phyloP scores from a whole-genome alignment of 164 flowering plant genomes.

The Santalum album region DNA sequence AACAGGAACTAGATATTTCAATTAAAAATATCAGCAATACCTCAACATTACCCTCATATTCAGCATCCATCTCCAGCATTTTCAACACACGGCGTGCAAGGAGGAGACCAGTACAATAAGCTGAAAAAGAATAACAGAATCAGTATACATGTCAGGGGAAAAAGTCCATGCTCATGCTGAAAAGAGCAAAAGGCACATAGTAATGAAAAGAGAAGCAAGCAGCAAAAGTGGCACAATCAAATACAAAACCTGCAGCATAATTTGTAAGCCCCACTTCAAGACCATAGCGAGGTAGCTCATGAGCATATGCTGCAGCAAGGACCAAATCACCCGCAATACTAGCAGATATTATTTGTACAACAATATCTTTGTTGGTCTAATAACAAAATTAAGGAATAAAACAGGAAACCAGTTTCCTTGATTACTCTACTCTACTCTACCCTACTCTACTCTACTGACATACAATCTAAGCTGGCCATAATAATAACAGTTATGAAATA shows the following conservation, averaged over 20 bases:
- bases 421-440: not conserved
- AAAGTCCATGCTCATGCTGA: not conserved
- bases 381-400: conserved; percentile 22
- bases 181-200: not conserved
- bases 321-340: conserved; percentile 79
- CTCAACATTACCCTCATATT: conserved; percentile 66
- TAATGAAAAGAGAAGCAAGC: not conserved
- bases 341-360: conserved; percentile 71
- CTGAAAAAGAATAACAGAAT: conserved; percentile 12
- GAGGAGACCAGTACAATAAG: conserved; percentile 72
- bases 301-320: conserved; percentile 77
- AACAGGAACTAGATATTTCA: not conserved
- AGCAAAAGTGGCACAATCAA: not conserved
- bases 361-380: conserved; percentile 76
- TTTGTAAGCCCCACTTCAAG: conserved; percentile 89
- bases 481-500: not conserved
- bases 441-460: not conserved
- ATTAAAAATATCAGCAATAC: conserved; percentile 11
- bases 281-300: conserved; percentile 79
- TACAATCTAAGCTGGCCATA: not conserved
- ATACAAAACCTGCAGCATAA: conserved; percentile 75
- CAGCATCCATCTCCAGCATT: conserved; percentile 55
- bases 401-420: not conserved
- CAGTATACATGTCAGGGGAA: not conserved
- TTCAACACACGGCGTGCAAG: conserved; percentile 60